phyloP scores from a whole-genome alignment of 768 basidiomycete genomes.

The Rickenella mellea region DNA sequence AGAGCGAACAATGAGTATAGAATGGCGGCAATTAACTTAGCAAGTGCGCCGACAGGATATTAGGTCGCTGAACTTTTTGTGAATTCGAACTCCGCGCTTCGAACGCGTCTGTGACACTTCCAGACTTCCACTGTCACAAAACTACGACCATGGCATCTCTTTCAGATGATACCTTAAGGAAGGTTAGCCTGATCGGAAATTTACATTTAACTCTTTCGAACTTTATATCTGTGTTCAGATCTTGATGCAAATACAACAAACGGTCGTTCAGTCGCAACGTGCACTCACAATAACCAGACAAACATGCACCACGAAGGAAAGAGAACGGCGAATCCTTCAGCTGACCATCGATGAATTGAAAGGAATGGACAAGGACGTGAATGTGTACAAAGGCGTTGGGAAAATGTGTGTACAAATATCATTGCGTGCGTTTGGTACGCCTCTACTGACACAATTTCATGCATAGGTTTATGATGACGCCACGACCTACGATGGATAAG shows the following conservation, averaged over 20 bases:
- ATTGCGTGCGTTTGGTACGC: neutral
- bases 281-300: slow-evolving; percentile 65
- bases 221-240: slow-evolving; percentile 66
- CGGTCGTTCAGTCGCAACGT: slow-evolving; percentile 77
- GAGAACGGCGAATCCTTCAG: slow-evolving; percentile 83
- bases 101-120: too few relatives aligned
- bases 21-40: too few relatives aligned
- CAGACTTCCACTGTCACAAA: too few relatives aligned
- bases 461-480: slow-evolving; percentile 85
- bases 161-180: slow-evolving; percentile 75
- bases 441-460: slow-evolving; percentile 3
- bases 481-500: slow-evolving; percentile 68
- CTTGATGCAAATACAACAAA: slow-evolving; percentile 85
- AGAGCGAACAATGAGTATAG: too few relatives aligned
- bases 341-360: slow-evolving; percentile 80
- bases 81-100: too few relatives aligned
- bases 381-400: slow-evolving; percentile 89
- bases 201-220: slow-evolving; percentile 3
- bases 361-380: slow-evolving; percentile 59
- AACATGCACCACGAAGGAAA: slow-evolving; percentile 73
- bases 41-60: too few relatives aligned
- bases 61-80: neutral
- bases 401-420: slow-evolving; percentile 64
- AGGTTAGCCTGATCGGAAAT: slow-evolving; percentile 51
- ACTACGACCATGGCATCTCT: slow-evolving; percentile 41